Evolutionary conservation across 495 filamentous ascomycete species (phyloP), one percentile per base, ranked within the genome.

Genomic region (Zalerion maritima): DNA sequence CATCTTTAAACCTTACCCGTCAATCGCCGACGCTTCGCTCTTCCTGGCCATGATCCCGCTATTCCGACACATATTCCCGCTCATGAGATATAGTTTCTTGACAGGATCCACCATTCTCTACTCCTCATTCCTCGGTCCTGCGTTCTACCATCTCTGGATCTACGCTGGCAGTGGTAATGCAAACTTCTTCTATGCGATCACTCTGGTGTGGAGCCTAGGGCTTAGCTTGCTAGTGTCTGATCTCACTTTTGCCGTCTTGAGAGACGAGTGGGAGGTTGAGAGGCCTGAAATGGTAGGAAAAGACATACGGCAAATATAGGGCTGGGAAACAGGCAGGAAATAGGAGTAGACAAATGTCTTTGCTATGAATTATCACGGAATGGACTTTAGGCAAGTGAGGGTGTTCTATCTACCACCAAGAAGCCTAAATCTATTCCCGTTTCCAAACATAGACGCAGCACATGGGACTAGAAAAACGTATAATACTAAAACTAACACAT

Each of bases 161-260:
- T 97, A 97, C 46, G 91, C 89, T 12, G 89, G 89, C 21, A 91
- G 81, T 19, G 89, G 91, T 18, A 97, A 97, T 45, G 89, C 89
- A 22, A 97, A 97, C 50, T 97, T 97, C 59, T 97, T 96, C 58
- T 97, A 97, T 45, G 89, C 89, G 43, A 96, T 97, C 46, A 97
- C 89, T 3, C 66, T 97, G 0, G 89, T 96, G 10, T 97, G 89
- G 89, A 89, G 82, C 43, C 55, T 97, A 3, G 89, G 83, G 0
- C 61, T 84, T 21, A 84, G 81, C 1, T 46, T 94, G 17, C 43
- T 75, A 21, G 67, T 94, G 0, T 80, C 75, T 6, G 89, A 97
- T 46, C 63, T 75, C 26, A 55, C 94, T 2, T 97, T 87, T 54
- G 83, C 86, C 0, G 80, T 84, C 5, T 57, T 96, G 24, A 53